Evolutionary conservation across 1,284 basidiomycete genomes (phyloP).

Genomic region (Vanrija sp.): DNA sequence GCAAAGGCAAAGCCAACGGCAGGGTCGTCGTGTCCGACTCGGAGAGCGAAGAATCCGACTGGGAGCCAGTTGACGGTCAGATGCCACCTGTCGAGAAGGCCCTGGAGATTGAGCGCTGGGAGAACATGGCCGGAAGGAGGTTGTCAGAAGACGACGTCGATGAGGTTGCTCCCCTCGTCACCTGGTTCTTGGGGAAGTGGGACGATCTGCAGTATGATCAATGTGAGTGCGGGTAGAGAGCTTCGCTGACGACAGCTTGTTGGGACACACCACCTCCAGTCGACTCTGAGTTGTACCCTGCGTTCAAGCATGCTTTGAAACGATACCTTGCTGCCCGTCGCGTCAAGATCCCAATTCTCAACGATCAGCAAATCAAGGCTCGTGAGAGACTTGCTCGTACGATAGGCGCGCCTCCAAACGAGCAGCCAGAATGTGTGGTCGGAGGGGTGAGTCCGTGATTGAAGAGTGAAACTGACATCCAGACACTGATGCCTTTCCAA

Average conservation of each 20-base stretch:
- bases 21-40: conserved; percentile 26
- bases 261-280: conserved; percentile 76
- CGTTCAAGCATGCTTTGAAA: conserved; percentile 63
- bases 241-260: conserved; percentile 56
- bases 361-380: conserved; percentile 22
- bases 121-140: conserved; percentile 51
- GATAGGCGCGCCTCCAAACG: conserved; percentile 31
- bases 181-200: conserved; percentile 66
- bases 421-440: conserved; percentile 50
- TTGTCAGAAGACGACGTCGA: conserved; percentile 58
- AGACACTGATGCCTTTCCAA: conserved; percentile 73
- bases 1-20: conserved; percentile 29
- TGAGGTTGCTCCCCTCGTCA: conserved; percentile 50
- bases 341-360: conserved; percentile 60
- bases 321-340: conserved; percentile 62
- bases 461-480: conserved; percentile 10
- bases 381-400: conserved; percentile 33
- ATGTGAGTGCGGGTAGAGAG: conserved; percentile 53
- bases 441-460: conserved; percentile 46
- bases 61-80: no score
- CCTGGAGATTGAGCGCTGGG: conserved; percentile 55
- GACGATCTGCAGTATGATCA: conserved; percentile 82
- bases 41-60: conserved; percentile 9
- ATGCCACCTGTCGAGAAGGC: background rate
- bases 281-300: conserved; percentile 52